These are phyloP conservation scores for Alternaria infectoria DNA, from an alignment of 2,329 filamentous ascomycete species.

Conservation along the genomic window DNA sequence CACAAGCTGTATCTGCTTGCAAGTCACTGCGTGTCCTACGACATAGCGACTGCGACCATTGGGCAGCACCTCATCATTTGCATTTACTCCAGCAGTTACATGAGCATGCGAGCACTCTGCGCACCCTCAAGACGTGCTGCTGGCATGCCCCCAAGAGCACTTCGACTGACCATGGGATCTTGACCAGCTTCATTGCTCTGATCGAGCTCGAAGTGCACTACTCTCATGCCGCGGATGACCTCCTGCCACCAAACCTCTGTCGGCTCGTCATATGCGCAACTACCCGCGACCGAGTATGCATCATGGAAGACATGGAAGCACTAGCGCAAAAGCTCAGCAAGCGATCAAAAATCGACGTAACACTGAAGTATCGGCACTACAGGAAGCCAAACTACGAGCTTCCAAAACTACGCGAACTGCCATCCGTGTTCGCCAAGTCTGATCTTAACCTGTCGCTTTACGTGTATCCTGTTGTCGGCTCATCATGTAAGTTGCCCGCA, in stretches of 20 bases:
- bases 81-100: background rate
- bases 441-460: background rate
- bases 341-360: background rate
- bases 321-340: background rate
- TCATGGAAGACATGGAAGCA: background rate
- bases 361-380: background rate
- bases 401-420: background rate
- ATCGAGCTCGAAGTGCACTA: background rate
- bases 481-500: background rate
- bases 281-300: background rate
- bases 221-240: background rate
- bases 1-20: background rate
- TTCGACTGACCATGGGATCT: fast-evolving
- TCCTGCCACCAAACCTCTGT: background rate
- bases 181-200: background rate
- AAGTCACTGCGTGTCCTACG: background rate
- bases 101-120: background rate
- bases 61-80: background rate
- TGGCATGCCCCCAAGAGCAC: background rate
- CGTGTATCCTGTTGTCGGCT: background rate
- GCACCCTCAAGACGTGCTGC: background rate
- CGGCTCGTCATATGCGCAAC: background rate
- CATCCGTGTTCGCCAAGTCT: background rate
- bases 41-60: background rate
- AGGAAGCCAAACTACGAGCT: background rate